These are phyloP conservation scores for Babesia divergens DNA, from an alignment of 169 alveolate genomes.

Conservation along the genomic window DNA sequence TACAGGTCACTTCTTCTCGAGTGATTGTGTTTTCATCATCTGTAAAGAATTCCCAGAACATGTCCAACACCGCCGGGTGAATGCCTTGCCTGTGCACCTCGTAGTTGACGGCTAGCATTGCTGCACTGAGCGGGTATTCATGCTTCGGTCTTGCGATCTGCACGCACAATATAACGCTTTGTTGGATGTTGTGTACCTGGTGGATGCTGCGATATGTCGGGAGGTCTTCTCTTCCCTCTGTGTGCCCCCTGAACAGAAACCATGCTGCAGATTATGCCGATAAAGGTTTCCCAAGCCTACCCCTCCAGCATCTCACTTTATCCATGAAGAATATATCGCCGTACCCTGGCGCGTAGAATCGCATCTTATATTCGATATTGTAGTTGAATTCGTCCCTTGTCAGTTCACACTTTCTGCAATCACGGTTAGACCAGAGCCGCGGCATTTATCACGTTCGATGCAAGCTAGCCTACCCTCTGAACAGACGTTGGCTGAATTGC, in stretches of 20 bases:
- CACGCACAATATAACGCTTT: background rate
- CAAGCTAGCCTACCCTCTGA: slow-evolving; percentile 22
- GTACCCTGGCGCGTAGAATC: slow-evolving; percentile 73
- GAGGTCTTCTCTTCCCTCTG: slow-evolving; percentile 55
- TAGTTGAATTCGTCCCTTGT: slow-evolving; percentile 70
- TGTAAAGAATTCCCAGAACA: slow-evolving; percentile 75
- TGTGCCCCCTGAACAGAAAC: slow-evolving; percentile 36
- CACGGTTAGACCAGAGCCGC: background rate
- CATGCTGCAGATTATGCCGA: slow-evolving; percentile 24
- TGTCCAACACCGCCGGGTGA: slow-evolving; percentile 77
- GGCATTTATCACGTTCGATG: background rate
- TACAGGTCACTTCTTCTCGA: slow-evolving; percentile 66
- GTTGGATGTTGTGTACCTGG: slow-evolving; percentile 60
- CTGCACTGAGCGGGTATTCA: slow-evolving; percentile 66
- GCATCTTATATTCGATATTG: slow-evolving; percentile 66
- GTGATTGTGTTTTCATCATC: slow-evolving; percentile 29
- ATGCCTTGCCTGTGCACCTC: slow-evolving; percentile 75
- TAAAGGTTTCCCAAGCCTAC: background rate
- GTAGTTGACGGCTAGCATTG: slow-evolving; percentile 61
- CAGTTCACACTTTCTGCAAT: slow-evolving; percentile 31
- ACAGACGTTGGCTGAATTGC: slow-evolving; percentile 61
- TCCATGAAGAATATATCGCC: slow-evolving; percentile 68
- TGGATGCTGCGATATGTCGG: slow-evolving; percentile 67
- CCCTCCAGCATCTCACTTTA: slow-evolving; percentile 60
- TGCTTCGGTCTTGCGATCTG: slow-evolving; percentile 59